Evolutionary conservation across 2,329 filamentous ascomycete species (phyloP), one percentile per base, ranked within the genome.

Genomic region (Pezizomycotina sp.): DNA sequence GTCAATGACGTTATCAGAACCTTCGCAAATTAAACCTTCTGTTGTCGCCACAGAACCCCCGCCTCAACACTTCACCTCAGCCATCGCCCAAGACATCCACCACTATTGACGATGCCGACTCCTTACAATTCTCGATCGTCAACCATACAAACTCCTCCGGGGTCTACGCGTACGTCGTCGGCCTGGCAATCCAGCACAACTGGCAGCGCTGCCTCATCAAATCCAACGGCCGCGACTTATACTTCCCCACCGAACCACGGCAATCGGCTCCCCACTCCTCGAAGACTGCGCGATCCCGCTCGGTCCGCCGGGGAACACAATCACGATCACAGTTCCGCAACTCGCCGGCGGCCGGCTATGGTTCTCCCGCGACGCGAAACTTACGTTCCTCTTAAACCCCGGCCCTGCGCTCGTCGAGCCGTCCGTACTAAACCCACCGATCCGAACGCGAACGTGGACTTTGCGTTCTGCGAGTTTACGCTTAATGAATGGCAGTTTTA

Each of bases 361-460:
- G 72, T 77, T 80, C 55, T 70, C 64, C 37, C 61, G 69, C 41
- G 68, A 67, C 47, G 58, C 58, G 27, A 65, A 65, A 22, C 62
- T 83, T 31, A 71, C 64, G 1, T 84, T 84, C 56, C 60, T 69
- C 8, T 55, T 83, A 34, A 84, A 84, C 55, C 74, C 71, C 1
- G 72, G 71, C 10, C 73, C 78, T 5, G 74, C 69, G 1, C 62
- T 84, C 9, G 77, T 83, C 27, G 77, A 83, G 57, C 79, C 79
- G 0, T 74, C 72, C 6, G 70, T 75, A 16, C 75, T 69, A 20
- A 83, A 83, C 54, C 62, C 0, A 55, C 63, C 0, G 75, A 80
- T 50, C 56, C 63, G 2, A 79, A 77, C 53, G 71, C 71, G 52
- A 58, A 65, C 22, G 57, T 66, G 28, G 57, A 62, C 40, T 80